phyloP scores from a whole-genome alignment of 2,329 filamentous ascomycete species.

The Endocalyx cinctus region DNA sequence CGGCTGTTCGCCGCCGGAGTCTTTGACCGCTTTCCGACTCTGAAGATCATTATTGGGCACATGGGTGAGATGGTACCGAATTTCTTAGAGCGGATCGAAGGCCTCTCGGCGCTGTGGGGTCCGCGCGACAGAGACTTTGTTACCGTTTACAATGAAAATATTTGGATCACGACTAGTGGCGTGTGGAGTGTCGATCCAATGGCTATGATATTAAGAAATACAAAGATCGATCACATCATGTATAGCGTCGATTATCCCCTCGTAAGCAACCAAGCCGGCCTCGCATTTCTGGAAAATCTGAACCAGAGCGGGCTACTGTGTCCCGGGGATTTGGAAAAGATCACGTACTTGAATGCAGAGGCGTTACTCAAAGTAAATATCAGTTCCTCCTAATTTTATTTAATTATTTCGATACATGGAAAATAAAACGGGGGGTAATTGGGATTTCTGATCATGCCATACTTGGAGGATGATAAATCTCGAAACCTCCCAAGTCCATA shows the following conservation, averaged over 20 bases:
- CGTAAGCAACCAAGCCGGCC: constrained; percentile 42
- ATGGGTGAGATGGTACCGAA: constrained; percentile 48
- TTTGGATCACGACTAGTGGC: constrained; percentile 55
- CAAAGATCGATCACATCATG: constrained; percentile 48
- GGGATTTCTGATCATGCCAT: no score
- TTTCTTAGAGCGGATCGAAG: constrained; percentile 43
- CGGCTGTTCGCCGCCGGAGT: constrained; percentile 19
- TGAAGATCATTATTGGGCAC: constrained; percentile 37
- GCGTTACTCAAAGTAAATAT: constrained; percentile 4
- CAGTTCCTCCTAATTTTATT: no score
- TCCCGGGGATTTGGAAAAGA: constrained; percentile 38
- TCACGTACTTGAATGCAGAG: constrained; percentile 11
- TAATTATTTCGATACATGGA: no score
- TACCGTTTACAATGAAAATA: constrained; percentile 50
- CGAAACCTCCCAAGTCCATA: no score
- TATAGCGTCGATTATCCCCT: constrained; percentile 58
- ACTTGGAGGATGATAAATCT: no score
- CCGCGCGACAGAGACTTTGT: no score
- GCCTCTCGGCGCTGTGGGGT: no score
- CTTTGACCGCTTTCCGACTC: constrained; percentile 30
- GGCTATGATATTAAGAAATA: no score
- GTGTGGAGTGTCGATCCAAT: constrained; percentile 46
- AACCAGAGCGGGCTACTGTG: constrained; percentile 44
- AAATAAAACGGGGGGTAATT: no score
- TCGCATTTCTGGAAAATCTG: constrained; percentile 43